Conservation (phyloP, 2,329 filamentous ascomycete species). For the Cordyceps militaris region DNA sequence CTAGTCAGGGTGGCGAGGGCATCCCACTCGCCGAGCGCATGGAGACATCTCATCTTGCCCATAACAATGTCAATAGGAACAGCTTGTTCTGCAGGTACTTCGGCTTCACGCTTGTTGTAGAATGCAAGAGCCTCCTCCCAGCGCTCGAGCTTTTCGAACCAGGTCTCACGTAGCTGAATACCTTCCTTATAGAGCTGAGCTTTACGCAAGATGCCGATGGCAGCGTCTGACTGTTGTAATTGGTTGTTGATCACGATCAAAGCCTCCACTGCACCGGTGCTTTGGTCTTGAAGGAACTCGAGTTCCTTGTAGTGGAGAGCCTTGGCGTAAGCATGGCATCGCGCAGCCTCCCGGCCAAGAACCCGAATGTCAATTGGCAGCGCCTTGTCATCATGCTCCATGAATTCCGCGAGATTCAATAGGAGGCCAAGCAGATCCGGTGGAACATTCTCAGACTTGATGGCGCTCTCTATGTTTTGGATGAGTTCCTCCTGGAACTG, state of each 20-base stretch:
- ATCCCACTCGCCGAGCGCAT: conserved; percentile 97
- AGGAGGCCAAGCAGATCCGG: conserved; percentile 91
- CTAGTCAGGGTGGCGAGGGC: conserved; percentile 80
- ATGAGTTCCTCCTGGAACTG: conserved; percentile 96
- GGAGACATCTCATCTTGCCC: conserved; percentile 98
- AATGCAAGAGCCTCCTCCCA: conserved; percentile 96
- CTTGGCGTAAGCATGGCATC: conserved; percentile 97
- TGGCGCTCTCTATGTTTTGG: conserved; percentile 87
- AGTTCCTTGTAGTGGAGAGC: conserved; percentile 98
- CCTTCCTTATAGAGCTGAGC: conserved; percentile 90
- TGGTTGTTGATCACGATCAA: conserved; percentile 99
- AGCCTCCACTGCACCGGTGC: conserved; percentile 88
- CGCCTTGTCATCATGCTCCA: conserved; percentile 99
- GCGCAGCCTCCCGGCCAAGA: conserved; percentile 86
- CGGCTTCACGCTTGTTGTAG: conserved; percentile 77
- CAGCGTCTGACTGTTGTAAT: conserved; percentile 94
- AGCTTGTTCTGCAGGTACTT: conserved; percentile 50
- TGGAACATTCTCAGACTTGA: conserved; percentile 91
- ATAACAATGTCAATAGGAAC: conserved; percentile 89
- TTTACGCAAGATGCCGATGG: conserved; percentile 93
- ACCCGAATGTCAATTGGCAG: conserved; percentile 95
- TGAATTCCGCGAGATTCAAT: conserved; percentile 95
- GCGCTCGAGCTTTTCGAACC: conserved; percentile 96
- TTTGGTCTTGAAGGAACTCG: conserved; percentile 96
- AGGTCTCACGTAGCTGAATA: conserved; percentile 92